Conservation (phyloP, 768 basidiomycete species). For the Dentipellis sp. region DNA sequence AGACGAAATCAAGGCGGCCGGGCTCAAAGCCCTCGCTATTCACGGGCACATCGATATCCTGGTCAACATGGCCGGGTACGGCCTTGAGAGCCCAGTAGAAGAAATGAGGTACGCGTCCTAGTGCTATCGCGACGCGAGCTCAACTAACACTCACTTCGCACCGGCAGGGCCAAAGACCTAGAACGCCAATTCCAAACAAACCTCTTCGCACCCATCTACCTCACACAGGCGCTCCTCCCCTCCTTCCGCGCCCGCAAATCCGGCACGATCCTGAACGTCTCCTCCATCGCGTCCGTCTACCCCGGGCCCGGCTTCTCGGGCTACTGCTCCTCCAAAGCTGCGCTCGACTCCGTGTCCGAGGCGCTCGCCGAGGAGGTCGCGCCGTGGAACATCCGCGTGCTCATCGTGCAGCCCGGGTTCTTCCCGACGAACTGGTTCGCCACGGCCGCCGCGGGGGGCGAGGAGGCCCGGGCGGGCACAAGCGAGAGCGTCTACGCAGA, state of each 20-base stretch:
- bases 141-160: not conserved
- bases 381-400: constrained; percentile 19
- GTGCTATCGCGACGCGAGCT: no score
- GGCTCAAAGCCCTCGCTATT: not conserved
- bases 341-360: constrained; percentile 12
- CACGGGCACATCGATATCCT: not conserved
- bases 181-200: constrained; percentile 17
- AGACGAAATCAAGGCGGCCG: not conserved
- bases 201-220: constrained; percentile 18
- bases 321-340: constrained; percentile 20
- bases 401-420: constrained; percentile 19
- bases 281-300: constrained; percentile 14
- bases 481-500: not conserved
- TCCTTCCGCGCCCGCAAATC: constrained; percentile 16
- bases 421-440: constrained; percentile 15
- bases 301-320: constrained; percentile 4
- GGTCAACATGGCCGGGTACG: not conserved
- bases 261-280: constrained; percentile 19
- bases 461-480: not conserved
- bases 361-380: constrained; percentile 18
- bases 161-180: not conserved
- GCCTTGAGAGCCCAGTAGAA: not conserved
- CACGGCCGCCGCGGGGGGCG: not conserved
- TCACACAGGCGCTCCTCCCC: constrained; percentile 18
- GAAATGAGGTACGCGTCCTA: not conserved